Evolutionary conservation across 2,329 filamentous ascomycete genomes (phyloP), one percentile per base, ranked within the genome.

Genomic region (Aspergillus quadrilineatus): DNA sequence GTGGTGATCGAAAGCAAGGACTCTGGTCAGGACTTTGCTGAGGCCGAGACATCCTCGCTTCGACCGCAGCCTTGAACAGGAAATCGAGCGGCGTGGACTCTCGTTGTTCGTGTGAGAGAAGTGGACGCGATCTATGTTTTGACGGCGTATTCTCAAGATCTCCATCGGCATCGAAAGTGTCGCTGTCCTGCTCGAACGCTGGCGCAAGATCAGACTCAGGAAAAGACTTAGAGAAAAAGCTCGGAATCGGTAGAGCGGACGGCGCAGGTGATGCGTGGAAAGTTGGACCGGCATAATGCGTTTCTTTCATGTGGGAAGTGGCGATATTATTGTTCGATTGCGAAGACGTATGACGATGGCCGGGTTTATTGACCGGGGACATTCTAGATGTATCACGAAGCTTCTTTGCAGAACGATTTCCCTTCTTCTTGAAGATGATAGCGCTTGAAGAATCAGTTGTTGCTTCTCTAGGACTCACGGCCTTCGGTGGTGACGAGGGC

Each of bases 211-310:
- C 59, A 3, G 86, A 87, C 56, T 89, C 87, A 3, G 87, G 86
- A 10, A 89, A 81, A 0, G 90, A 86, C 67, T 89, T 92, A 29
- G 89, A 88, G 60, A 89, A 84, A 72, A 97, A 96, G 68, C 89
- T 95, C 9, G 94, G 94, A 57, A 97, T 89, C 0, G 94, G 94
- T 32, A 99, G 80, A 26, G 91, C 87, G 7, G 92, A 95, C 0
- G 94, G 89, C 1, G 92, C 93, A 17, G 94, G 94, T 7, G 94
- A 97, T 41, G 92, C 90, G 73, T 97, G 92, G 73, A 97, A 99
- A 4, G 92, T 95, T 34, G 93, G 89, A 12, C 93, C 94, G 39
- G 94, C 94, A 75, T 96, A 99, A 45, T 73, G 72, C 10, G 72
- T 72, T 49, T 75, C 70, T 49, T 72, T 74, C 42, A 66, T 36